Base-by-base conservation (phyloP, 257 asterid species). In the Knoxia roxburghii region DNA sequence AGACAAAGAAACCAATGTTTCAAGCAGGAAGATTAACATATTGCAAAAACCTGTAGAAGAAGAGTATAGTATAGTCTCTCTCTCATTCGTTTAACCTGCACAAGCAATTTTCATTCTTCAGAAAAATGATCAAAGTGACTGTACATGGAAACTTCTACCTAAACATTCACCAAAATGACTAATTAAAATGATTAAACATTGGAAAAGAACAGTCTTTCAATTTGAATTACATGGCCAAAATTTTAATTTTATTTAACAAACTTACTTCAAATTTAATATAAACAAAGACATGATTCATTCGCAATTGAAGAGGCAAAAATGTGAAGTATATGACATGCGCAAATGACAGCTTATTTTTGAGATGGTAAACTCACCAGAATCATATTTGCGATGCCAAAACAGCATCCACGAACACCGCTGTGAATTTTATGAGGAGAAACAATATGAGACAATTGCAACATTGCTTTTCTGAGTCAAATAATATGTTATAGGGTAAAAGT, bases 11-110 rank as follows among this genome's bases (percentile, higher is more conserved):
- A 54, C 18, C 37, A 64, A 70, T 51, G 17, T 20, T 60, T 41
- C n/a, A 54, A 23, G 43, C 55, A 40, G 21, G 68, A 57, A 53
- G 33, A 43, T 43, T 67, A 24, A 48, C 64, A 69, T 64, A 63
- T 60, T 33, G 20, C 65, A 56, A 52, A 40, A 75, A 93, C 98
- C 98, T 93, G 97, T 67, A 79, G 85, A 72, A 93, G 92, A 71
- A 93, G 99, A 67, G 87, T 76, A 37, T 92, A 84, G 77, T 93
- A 93, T 59, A 93, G 78, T 76, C 76, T 84, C 78, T 93, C 95
- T 82, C 99, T 82, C 78, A 90, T 84, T 77, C 97, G 86, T 81
- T 85, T 85, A 77, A 93, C 97, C 99, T 93, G 95, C 75, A 80
- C 46, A 78, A 7, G 52, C 63, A 65, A 61, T 32, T 26, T 30